These are phyloP conservation scores for Epichloe scottii DNA, from an alignment of 2,329 filamentous ascomycete species.

Conservation along the genomic window DNA sequence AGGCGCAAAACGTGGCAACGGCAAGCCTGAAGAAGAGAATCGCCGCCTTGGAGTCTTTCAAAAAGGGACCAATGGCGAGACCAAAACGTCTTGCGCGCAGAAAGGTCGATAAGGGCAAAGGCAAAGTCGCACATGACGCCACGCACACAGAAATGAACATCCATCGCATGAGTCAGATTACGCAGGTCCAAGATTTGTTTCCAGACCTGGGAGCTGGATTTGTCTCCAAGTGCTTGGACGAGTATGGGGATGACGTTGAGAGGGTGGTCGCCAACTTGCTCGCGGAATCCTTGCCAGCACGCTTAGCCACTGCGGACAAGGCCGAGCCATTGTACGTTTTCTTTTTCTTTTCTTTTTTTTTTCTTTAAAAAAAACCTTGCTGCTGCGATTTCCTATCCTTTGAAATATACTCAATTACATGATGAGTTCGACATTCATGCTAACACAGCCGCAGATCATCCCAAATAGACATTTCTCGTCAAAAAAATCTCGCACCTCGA, in stretches of 20 bases:
- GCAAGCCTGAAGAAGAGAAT: constrained; percentile 48
- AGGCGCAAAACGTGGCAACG: constrained; percentile 34
- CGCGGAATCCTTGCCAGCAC: constrained; percentile 59
- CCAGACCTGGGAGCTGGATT: constrained; percentile 77
- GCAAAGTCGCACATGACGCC: constrained; percentile 25
- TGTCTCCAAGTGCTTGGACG: constrained; percentile 63
- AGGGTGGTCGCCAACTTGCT: constrained; percentile 71
- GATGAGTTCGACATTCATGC: background rate
- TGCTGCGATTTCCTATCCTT: background rate
- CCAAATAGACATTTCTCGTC: constrained; percentile 13
- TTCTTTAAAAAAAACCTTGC: background rate
- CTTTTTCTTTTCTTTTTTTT: background rate
- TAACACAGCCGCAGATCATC: constrained; percentile 16
- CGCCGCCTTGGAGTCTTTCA: constrained; percentile 45
- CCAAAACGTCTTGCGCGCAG: constrained; percentile 38
- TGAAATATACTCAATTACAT: background rate
- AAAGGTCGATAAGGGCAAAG: constrained; percentile 57
- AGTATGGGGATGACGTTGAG: constrained; percentile 67
- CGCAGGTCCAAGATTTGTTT: constrained; percentile 88
- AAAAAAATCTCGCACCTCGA: constrained; percentile 38
- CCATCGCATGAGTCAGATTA: constrained; percentile 73
- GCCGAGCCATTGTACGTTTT: constrained; percentile 46
- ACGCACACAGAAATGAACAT: constrained; percentile 47
- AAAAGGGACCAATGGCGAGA: constrained; percentile 39
- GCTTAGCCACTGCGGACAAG: constrained; percentile 52